phyloP scores from a whole-genome alignment of 2,329 filamentous ascomycete genomes.

The Apiospora rasikravindrae region DNA sequence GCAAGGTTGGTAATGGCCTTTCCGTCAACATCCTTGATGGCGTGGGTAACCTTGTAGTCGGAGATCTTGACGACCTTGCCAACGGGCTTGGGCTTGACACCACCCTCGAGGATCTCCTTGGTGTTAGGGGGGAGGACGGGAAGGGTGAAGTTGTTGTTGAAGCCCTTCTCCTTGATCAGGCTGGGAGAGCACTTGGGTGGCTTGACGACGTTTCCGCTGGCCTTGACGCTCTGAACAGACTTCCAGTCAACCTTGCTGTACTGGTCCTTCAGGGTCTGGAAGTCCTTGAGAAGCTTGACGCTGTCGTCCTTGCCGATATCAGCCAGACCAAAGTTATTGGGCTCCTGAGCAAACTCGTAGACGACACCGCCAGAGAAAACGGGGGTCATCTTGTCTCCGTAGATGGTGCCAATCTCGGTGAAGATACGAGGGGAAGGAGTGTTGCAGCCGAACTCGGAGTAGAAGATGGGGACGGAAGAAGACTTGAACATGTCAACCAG shows the following conservation, averaged over 20 bases:
- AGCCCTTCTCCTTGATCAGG: conserved; percentile 71
- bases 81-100: conserved; percentile 67
- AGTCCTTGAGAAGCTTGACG: conserved; percentile 67
- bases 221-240: conserved; percentile 67
- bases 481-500: conserved; percentile 69
- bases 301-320: conserved; percentile 59
- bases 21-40: conserved; percentile 48
- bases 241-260: conserved; percentile 77
- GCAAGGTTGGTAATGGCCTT: conserved; percentile 50
- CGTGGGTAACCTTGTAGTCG: conserved; percentile 61
- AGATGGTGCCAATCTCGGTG: conserved; percentile 76
- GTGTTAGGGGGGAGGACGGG: conserved; percentile 71
- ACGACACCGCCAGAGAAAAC: conserved; percentile 78
- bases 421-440: conserved; percentile 72
- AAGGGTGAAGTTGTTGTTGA: conserved; percentile 81
- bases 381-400: conserved; percentile 70
- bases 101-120: conserved; percentile 75
- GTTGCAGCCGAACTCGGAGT: conserved; percentile 84
- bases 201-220: conserved; percentile 54
- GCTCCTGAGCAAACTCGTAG: conserved; percentile 80
- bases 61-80: conserved; percentile 74
- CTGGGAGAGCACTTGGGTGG: conserved; percentile 68
- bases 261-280: conserved; percentile 75
- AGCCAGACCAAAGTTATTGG: conserved; percentile 70
- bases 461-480: conserved; percentile 77